Percentiles rank a stretch among this genome's conserved stretches.
Conservation (phyloP, 2,329 filamentous ascomycete genomes). For the Knoxdaviesia capensis region DNA sequence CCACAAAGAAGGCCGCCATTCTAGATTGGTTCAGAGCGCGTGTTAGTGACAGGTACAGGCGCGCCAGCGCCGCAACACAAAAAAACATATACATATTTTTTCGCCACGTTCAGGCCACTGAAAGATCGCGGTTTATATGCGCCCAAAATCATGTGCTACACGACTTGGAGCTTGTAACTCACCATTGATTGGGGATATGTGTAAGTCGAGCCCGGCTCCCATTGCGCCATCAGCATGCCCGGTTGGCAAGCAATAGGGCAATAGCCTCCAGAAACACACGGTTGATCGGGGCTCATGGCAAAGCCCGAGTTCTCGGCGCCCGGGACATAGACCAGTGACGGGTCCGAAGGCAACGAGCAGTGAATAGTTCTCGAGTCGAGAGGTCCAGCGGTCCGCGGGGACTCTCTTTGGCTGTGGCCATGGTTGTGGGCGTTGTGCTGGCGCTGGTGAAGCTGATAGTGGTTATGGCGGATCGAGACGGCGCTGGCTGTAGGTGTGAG, state of each 20-base stretch:
- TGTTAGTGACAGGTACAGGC: too few relatives aligned
- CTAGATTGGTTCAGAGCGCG: conserved; percentile 15
- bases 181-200: conserved; percentile 54
- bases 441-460: conserved; percentile 18
- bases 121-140: conserved; percentile 3
- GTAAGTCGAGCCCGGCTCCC: conserved; percentile 53
- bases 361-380: conserved; percentile 31
- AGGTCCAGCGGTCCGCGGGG: conserved; percentile 2
- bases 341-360: conserved; percentile 47
- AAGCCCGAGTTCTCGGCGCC: conserved; percentile 47
- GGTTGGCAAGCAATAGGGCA: conserved; percentile 62
- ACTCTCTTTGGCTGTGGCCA: conserved; percentile 7
- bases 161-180: conserved; percentile 12
- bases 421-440: conserved; percentile 14
- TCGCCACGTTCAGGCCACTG: conserved; percentile 4
- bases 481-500: too few relatives aligned
- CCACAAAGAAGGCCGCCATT: conserved; percentile 60
- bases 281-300: conserved; percentile 59
- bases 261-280: conserved; percentile 45
- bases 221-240: conserved; percentile 60
- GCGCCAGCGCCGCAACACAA: too few relatives aligned
- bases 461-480: conserved; percentile 7
- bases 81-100: too few relatives aligned
- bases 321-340: conserved; percentile 47
- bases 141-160: neutral